phyloP scores from a whole-genome alignment of 345 rosid species.

The Kandelia obovata region DNA sequence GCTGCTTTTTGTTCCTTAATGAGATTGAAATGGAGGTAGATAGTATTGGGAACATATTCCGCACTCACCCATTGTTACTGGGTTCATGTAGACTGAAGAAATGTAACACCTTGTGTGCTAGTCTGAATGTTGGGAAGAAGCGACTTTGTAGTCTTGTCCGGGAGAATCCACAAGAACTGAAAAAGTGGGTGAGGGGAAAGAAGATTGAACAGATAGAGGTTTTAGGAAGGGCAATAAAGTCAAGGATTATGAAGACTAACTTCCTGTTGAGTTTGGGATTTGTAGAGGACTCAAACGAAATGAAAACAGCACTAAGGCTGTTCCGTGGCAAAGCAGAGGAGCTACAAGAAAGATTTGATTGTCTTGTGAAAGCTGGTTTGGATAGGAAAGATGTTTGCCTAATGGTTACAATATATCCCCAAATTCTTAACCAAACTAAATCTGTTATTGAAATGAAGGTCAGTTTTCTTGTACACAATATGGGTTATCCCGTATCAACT shows the following conservation, averaged over 20 bases:
- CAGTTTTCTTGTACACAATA: conserved; percentile 38
- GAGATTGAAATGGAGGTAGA: conserved; percentile 52
- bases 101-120: conserved; percentile 35
- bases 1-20: conserved; percentile 40
- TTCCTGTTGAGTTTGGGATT: conserved; percentile 61
- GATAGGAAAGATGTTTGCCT: conserved; percentile 44
- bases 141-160: conserved; percentile 43
- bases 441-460: conserved; percentile 52
- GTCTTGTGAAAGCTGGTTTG: conserved; percentile 59
- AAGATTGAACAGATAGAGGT: conserved; percentile 38
- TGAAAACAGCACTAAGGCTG: conserved; percentile 42
- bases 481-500: conserved; percentile 55
- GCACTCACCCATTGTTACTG: conserved; percentile 42
- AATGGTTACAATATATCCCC: conserved; percentile 57
- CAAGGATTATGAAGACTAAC: conserved; percentile 43
- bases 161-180: conserved; percentile 54
- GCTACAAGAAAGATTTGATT: conserved; percentile 77
- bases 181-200: conserved; percentile 44
- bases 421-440: conserved; percentile 53
- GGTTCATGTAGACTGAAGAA: conserved; percentile 55
- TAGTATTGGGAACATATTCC: conserved; percentile 46
- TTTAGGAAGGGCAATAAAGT: conserved; percentile 22
- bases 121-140: conserved; percentile 52
- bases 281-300: conserved; percentile 36
- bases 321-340: conserved; percentile 63